phyloP scores from a whole-genome alignment of 2,329 filamentous ascomycete genomes.

The Ilyonectria robusta region DNA sequence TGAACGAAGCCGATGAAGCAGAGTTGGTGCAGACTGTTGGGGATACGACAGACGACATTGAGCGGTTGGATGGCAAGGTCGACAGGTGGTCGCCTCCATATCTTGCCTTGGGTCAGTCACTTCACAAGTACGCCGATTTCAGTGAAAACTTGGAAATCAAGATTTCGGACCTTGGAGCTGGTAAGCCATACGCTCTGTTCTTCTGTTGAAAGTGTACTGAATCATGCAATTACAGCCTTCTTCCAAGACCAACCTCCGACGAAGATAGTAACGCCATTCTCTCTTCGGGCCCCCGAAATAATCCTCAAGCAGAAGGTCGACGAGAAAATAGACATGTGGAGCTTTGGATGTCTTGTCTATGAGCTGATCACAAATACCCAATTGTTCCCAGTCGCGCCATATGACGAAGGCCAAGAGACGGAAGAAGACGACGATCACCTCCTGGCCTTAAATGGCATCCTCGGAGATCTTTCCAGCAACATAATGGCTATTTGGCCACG shows the following conservation, averaged over 20 bases:
- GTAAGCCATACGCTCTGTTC: background rate
- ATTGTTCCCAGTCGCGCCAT: slow-evolving; percentile 17
- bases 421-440: slow-evolving; percentile 16
- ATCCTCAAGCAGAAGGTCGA: slow-evolving; percentile 16
- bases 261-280: background rate
- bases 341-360: slow-evolving; percentile 34
- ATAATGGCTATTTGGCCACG: background rate
- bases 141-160: slow-evolving; percentile 4
- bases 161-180: slow-evolving; percentile 31
- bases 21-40: slow-evolving; percentile 3
- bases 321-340: slow-evolving; percentile 30
- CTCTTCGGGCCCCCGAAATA: slow-evolving; percentile 26
- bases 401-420: background rate
- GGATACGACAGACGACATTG: slow-evolving; percentile 7
- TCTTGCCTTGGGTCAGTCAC: slow-evolving; percentile 20
- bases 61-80: slow-evolving; percentile 26
- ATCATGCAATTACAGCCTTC: slow-evolving; percentile 5
- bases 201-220: background rate
- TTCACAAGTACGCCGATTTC: slow-evolving; percentile 1
- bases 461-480: background rate
- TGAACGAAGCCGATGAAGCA: slow-evolving; percentile 13
- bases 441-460: background rate
- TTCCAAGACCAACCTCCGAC: background rate
- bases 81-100: slow-evolving; percentile 30
- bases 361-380: slow-evolving; percentile 25